Evolutionary conservation across 78 protist species (phyloP).

Genomic region (Dictyostelium purpureum): DNA sequence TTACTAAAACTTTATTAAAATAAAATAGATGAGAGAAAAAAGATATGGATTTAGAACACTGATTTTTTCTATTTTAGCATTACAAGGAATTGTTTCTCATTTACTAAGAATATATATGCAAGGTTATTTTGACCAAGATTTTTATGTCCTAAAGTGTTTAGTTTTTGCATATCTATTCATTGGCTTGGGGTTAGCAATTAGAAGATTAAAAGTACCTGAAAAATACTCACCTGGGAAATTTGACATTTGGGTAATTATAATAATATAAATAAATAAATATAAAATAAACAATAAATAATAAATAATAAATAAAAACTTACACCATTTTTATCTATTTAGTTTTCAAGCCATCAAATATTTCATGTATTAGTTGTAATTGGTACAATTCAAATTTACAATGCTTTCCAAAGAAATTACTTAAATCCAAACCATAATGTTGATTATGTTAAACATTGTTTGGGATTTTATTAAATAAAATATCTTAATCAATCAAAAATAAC

Average conservation of each 20-base stretch:
- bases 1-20: not conserved
- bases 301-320: not conserved
- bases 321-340: not conserved
- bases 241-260: constrained; percentile 11
- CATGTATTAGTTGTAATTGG: constrained; percentile 66
- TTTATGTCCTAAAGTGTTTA: not conserved
- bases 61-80: constrained; percentile 32
- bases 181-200: constrained; percentile 30
- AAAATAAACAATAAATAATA: not conserved
- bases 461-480: no score
- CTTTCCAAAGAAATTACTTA: not conserved
- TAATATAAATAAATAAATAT: no score
- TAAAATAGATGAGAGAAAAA: constrained; percentile 60
- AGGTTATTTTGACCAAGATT: not conserved
- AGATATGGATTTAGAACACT: constrained; percentile 38
- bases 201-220: constrained; percentile 51
- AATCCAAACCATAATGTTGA: not conserved
- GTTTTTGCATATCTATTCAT: constrained; percentile 1
- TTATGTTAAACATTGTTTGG: not conserved
- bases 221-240: constrained; percentile 18
- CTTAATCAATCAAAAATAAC: no score
- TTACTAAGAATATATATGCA: constrained; percentile 27
- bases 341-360: constrained; percentile 72
- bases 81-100: constrained; percentile 49
- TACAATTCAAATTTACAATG: constrained; percentile 21